Conservation (phyloP, 169 alveolate species). For the Plasmodium cynomolgi region DNA sequence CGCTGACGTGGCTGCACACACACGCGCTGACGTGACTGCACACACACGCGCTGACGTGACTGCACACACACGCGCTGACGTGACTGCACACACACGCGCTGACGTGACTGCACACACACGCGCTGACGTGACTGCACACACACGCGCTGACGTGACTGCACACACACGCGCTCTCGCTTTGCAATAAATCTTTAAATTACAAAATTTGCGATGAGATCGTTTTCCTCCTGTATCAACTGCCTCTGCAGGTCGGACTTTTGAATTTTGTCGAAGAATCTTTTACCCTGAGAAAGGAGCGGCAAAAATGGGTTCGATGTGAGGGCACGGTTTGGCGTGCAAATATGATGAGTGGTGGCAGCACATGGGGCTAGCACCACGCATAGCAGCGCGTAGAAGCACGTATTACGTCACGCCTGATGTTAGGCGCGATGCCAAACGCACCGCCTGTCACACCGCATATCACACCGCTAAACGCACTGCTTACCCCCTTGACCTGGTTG, state of each 20-base stretch:
- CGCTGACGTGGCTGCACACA: too few relatives aligned
- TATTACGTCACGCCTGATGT: neutral
- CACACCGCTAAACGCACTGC: neutral
- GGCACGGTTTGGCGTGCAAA: neutral
- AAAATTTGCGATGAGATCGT: constrained; percentile 39
- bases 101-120: too few relatives aligned
- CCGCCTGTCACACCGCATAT: too few relatives aligned
- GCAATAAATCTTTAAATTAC: constrained; percentile 7
- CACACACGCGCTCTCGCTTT: neutral
- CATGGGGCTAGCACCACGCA: neutral
- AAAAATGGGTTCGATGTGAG: neutral
- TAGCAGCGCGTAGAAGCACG: neutral
- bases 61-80: too few relatives aligned
- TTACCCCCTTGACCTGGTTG: constrained; percentile 63
- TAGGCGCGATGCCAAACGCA: neutral
- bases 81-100: too few relatives aligned
- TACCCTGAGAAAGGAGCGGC: constrained; percentile 18
- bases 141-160: too few relatives aligned
- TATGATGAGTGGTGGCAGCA: neutral
- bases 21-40: too few relatives aligned
- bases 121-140: too few relatives aligned
- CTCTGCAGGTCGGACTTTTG: constrained; percentile 46
- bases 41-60: too few relatives aligned
- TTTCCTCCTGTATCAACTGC: constrained; percentile 53
- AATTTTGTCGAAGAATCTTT: constrained; percentile 42